phyloP scores from a whole-genome alignment of 345 rosid genomes.

The Noccaea caerulescens region DNA sequence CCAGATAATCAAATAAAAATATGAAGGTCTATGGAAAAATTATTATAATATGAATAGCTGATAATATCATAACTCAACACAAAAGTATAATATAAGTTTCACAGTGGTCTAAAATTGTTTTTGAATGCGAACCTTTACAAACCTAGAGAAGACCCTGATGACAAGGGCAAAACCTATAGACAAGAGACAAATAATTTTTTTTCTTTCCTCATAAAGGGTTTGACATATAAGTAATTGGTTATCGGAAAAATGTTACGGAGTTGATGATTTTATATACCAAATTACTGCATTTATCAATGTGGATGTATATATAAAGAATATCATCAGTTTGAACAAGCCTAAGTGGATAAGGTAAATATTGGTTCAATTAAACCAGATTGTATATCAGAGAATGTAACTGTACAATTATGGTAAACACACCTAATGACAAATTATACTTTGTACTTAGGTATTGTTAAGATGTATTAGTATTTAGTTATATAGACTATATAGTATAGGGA shows the following conservation, averaged over 20 bases:
- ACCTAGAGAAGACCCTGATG: constrained; percentile 19
- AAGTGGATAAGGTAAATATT: too few relatives aligned
- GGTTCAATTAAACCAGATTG: too few relatives aligned
- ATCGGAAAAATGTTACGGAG: background rate
- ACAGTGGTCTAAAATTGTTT: background rate
- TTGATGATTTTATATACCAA: too few relatives aligned
- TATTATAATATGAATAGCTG: background rate
- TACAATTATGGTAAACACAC: too few relatives aligned
- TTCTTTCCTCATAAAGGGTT: background rate
- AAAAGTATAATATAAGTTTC: background rate
- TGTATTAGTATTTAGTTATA: too few relatives aligned
- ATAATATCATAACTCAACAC: background rate
- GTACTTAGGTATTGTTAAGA: background rate
- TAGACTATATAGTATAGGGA: background rate
- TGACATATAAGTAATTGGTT: background rate
- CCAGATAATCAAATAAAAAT: background rate
- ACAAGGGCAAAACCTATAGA: constrained; percentile 15
- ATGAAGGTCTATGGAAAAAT: background rate
- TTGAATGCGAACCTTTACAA: constrained; percentile 2
- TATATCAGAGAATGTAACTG: too few relatives aligned
- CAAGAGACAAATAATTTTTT: constrained; percentile 1
- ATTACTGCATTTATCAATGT: background rate
- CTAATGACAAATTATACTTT: background rate
- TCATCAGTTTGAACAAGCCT: too few relatives aligned
- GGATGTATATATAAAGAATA: background rate